Evolutionary conservation across 768 basidiomycete species (phyloP), one percentile per base, ranked within the genome.

Genomic region (Pleurotus djamor): DNA sequence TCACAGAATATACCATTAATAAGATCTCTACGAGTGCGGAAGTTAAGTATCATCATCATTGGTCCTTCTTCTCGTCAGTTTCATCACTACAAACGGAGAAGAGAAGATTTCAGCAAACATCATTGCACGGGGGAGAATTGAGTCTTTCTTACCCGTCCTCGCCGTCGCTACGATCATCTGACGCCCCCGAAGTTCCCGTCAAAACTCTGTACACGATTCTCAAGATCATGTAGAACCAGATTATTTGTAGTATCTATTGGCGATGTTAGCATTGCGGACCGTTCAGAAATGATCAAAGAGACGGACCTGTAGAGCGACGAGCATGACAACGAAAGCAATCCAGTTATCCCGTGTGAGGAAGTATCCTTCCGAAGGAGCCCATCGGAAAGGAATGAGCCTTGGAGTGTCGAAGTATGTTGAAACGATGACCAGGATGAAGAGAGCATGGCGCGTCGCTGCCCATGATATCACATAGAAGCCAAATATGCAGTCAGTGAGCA

Each of bases 221-320:
- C 63, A 85, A 85, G 62, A 96, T 95, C 86, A 91, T 87, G 65
- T 78, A 77, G 71, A 94, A 93, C 96, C 96, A 98, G 33, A 92
- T 70, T 12, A 84, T 71, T 70, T 94, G 91, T 14, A 94, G 64
- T n/a, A 85, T 66, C 91, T 92, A 62, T 8, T 43, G 21, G 36
- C 44, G 63, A 58, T 44, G 21, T 45, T 9, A 38, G 60, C 52
- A 21, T 65, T 58, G 64, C 62, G 63, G 56, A 54, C 59, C 12
- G 16, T 28, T 36, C 48, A 3, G 17, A 59, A 58, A 41, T 41
- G 45, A 57, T 17, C n/a, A 16, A 9, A 28, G 32, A 21, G 4
- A 64, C 76, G 64, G 63, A 90, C 91, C 80, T 93, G 85, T 43
- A 93, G 72, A 2, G 79, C 69, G 37, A 82, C 65, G 48, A 94